Evolutionary conservation across 768 basidiomycete species (phyloP).

Genomic region (Mrakia hoshinonis): DNA sequence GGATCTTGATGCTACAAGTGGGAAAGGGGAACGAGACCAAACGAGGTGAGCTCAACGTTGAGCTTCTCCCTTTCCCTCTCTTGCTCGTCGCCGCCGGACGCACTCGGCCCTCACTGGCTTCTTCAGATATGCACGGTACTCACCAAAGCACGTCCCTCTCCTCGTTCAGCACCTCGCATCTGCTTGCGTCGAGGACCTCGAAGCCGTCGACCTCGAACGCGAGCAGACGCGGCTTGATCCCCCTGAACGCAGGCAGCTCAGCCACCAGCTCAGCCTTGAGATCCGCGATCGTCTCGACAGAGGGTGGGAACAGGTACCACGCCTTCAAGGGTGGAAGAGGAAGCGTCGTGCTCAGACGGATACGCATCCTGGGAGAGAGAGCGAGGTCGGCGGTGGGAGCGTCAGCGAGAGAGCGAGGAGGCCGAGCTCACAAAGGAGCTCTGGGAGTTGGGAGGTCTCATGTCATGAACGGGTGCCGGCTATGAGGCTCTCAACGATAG

Average conservation of each 20-base stretch:
- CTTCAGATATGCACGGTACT: neutral
- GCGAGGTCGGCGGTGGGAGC: neutral
- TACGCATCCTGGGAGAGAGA: neutral
- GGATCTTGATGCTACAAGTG: neutral
- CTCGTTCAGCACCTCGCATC: slow-evolving; percentile 13
- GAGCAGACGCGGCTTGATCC: neutral
- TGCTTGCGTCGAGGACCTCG: neutral
- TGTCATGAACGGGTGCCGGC: too few relatives aligned
- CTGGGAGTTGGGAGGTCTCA: too few relatives aligned
- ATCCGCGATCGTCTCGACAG: slow-evolving; percentile 11
- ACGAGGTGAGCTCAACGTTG: neutral
- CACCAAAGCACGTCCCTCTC: slow-evolving; percentile 23
- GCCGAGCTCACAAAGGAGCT: too few relatives aligned
- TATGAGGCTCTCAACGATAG: too few relatives aligned
- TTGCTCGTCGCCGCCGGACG: neutral
- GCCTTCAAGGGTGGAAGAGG: slow-evolving; percentile 19
- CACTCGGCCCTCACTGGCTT: neutral
- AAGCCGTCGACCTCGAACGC: slow-evolving; percentile 20
- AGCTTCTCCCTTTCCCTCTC: neutral
- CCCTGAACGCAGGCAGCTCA: neutral
- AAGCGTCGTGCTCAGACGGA: neutral
- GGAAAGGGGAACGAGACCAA: neutral
- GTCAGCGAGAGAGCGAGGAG: too few relatives aligned
- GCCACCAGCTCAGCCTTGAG: slow-evolving; percentile 12
- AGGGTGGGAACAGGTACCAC: slow-evolving; percentile 13